Evolutionary conservation across 2,329 filamentous ascomycete species (phyloP), one percentile per base, ranked within the genome.

Genomic region (Cyanodermella asteris): DNA sequence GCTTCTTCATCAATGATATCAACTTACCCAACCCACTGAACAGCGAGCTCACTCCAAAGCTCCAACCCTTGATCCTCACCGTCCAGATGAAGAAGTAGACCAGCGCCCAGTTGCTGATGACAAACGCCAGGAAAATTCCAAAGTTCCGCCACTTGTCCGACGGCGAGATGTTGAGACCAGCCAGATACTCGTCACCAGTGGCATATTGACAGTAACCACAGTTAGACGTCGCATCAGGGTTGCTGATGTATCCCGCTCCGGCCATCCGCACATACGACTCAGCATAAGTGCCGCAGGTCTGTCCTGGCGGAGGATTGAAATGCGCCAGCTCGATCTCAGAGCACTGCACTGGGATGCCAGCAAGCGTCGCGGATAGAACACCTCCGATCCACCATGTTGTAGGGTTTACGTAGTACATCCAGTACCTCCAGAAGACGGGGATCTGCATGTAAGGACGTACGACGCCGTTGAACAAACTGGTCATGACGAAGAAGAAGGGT

Each of bases 401-500:
- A 0, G 72, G 72, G 40, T 72, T 75, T 35, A 70, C 44, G 39
- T 61, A 74, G 49, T 73, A 52, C 13, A 47, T 25, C 65, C 70
- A 77, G 48, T 72, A 75, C 19, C 57, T 53, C 70, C 71, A 84
- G 51, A 80, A 77, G 14, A 64, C 62, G 1, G 66, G 64, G 16
- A 81, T 53, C 31, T 57, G 50, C 2, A 46, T 36, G 44, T 76
- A 81, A 0, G 74, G 67, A 3, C 72, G 60, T 7, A 82, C 62
- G 12, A 82, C 67, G 35, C 76, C 76, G 50, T 78, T 81, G 57
- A 82, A 81, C 13, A 77, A 47, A 20, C 59, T 61, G 38, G 76
- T 71, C 54, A 77, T 69, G 44, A 81, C 67, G 50, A 82, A 75
- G 59, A 82, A 78, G 53, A 82, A 80, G 1, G 75, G 75, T 5